Conservation (phyloP, 106 monocot genomes). For the Vanilla planifolia region DNA sequence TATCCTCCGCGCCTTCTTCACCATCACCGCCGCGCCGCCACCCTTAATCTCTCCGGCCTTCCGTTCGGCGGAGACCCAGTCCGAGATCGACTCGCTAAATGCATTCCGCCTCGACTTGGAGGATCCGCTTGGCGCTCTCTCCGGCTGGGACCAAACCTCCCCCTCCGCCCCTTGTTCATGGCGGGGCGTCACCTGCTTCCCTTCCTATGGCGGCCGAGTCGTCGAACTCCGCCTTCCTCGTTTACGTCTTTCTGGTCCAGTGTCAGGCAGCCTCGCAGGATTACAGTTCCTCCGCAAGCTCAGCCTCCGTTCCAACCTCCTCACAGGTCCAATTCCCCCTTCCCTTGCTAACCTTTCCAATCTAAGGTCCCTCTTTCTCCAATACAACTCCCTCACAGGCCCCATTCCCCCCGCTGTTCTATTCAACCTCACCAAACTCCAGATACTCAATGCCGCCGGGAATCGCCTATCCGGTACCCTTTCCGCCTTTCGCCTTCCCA, state of each 20-base stretch:
- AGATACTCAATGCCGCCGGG: constrained; percentile 9
- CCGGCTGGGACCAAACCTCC: constrained; percentile 6
- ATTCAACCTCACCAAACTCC: constrained; percentile 4
- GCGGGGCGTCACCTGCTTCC: constrained; percentile 13
- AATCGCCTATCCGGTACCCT: constrained; percentile 4
- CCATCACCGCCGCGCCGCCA: neutral
- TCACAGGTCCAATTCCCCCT: constrained; percentile 19
- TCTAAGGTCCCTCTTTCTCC: constrained; percentile 13
- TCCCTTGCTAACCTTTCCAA: constrained; percentile 8
- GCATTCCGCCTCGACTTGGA: constrained; percentile 4
- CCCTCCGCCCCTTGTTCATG: constrained; percentile 6
- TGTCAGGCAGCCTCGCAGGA: neutral
- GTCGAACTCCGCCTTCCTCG: neutral
- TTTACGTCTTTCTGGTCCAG: neutral
- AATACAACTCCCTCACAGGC: constrained; percentile 6
- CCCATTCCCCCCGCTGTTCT: constrained; percentile 7
- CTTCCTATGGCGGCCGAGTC: neutral
- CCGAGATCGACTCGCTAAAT: constrained; percentile 5
- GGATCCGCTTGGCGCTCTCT: constrained; percentile 12
- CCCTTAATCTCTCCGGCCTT: too few relatives aligned
- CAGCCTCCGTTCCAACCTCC: constrained; percentile 12
- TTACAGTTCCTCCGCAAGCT: constrained; percentile 8
- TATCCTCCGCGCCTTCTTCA: constrained; percentile 1
- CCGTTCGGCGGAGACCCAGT: neutral
- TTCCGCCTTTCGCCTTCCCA: constrained; percentile 1